Evolutionary conservation across 2,329 filamentous ascomycete genomes (phyloP), one percentile per base, ranked within the genome.

Genomic region (Neofusicoccum sp.): DNA sequence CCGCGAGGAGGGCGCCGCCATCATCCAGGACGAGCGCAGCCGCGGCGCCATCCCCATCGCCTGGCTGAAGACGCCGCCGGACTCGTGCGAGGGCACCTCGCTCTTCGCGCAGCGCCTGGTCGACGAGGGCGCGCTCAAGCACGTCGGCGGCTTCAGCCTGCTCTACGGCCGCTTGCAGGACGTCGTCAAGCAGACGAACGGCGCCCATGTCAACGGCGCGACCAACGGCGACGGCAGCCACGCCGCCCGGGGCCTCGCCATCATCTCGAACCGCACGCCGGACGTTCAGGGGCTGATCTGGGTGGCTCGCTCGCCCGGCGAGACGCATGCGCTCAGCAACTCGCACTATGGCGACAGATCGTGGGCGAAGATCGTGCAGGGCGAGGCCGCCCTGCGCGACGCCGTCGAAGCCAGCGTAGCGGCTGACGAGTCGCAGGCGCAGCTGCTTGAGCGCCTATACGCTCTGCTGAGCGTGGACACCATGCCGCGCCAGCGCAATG

Each of bases 81-180:
- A 72, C 3, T 67, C 68, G 4, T 54, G 68, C 12, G 75, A 80
- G 60, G 71, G 71, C 2, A 79, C 83, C 0, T 76, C 79, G 31
- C 72, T 79, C 2, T 86, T 85, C 63, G 82, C 84, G 2, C 74
- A 78, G 63, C 70, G 78, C 12, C 78, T 87, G 66, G 79, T 87
- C 31, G 77, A 82, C 45, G 79, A 80, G 38, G 79, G 82, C 2
- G 78, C 79, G 4, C 79, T 84, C 6, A 76, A 81, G 63, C 80
- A 84, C 62, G 84, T 86, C 0, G 86, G 86, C 1, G 86, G 86
- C 0, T 88, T 88, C 69, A 87, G 83, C 63, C 73, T 88, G 6
- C 77, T 85, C 2, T 87, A 85, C 69, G 86, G 86, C 0, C 74
- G 79, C 57, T 69, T 86, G 28, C 76, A 79, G 31, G 78, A 83